These are phyloP conservation scores for Kondoa malvinella DNA, from an alignment of 768 basidiomycete genomes.

Conservation along the genomic window DNA sequence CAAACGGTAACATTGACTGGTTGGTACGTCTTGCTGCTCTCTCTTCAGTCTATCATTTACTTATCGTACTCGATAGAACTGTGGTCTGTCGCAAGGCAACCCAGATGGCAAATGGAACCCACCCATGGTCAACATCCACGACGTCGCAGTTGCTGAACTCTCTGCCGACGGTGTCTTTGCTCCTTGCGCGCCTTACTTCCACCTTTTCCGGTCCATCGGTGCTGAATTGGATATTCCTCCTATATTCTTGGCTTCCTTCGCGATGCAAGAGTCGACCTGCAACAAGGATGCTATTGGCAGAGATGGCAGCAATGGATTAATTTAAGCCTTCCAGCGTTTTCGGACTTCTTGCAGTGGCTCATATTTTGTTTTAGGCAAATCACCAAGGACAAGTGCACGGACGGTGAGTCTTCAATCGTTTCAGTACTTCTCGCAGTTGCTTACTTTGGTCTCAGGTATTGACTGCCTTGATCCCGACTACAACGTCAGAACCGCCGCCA, in stretches of 20 bases:
- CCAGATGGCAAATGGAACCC: background rate
- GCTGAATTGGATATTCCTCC: conserved; percentile 1
- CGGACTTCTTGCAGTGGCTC: background rate
- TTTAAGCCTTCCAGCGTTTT: conserved; percentile 39
- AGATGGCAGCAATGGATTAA: background rate
- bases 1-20: background rate
- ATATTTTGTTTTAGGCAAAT: conserved; percentile 60
- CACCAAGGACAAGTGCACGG: conserved; percentile 55
- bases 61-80: too few species aligned
- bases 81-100: background rate
- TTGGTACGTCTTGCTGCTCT: too few species aligned
- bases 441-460: background rate
- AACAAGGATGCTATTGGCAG: background rate
- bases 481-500: conserved; percentile 7
- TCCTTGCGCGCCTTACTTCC: background rate
- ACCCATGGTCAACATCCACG: background rate
- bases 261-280: conserved; percentile 58
- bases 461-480: background rate
- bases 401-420: conserved; percentile 24
- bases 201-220: background rate
- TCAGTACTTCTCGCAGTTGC: too few species aligned
- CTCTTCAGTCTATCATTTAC: too few species aligned
- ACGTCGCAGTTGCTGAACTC: background rate
- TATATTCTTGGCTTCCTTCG: conserved; percentile 45
- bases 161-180: background rate